Conservation (phyloP, 495 filamentous ascomycete species). For the Baudoinia panamericana region DNA sequence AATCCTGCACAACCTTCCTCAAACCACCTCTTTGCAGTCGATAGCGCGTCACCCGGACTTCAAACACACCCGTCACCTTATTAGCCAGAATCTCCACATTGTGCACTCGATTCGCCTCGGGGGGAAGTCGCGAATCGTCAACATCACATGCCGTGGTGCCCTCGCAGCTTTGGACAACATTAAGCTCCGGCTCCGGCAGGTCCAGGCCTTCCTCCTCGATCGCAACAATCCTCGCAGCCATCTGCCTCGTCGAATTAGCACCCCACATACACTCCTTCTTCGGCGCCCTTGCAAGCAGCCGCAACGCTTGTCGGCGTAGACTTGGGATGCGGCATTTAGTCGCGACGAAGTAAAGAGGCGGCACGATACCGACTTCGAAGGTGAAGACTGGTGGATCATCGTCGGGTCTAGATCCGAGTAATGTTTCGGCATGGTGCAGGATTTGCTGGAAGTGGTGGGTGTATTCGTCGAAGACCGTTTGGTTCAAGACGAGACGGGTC, state of each 20-base stretch:
- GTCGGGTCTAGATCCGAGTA: neutral
- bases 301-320: slow-evolving; percentile 10
- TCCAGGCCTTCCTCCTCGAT: slow-evolving; percentile 15
- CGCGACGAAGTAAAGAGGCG: slow-evolving; percentile 11
- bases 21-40: neutral
- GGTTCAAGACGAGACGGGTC: slow-evolving; percentile 1
- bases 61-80: neutral
- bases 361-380: slow-evolving; percentile 15
- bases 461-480: slow-evolving; percentile 13
- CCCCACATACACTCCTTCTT: slow-evolving; percentile 14
- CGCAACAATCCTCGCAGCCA: slow-evolving; percentile 8
- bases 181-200: neutral
- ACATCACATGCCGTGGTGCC: neutral
- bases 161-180: neutral
- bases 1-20: neutral
- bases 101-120: neutral
- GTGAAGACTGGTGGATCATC: slow-evolving; percentile 2
- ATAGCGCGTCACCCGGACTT: slow-evolving; percentile 3
- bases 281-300: slow-evolving; percentile 10
- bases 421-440: slow-evolving; percentile 3
- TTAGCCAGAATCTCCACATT: slow-evolving; percentile 3
- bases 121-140: neutral
- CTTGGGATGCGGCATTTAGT: slow-evolving; percentile 16
- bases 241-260: neutral
- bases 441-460: slow-evolving; percentile 8